phyloP scores from a whole-genome alignment of 2,329 filamentous ascomycete species.

The Phialophora tarda region DNA sequence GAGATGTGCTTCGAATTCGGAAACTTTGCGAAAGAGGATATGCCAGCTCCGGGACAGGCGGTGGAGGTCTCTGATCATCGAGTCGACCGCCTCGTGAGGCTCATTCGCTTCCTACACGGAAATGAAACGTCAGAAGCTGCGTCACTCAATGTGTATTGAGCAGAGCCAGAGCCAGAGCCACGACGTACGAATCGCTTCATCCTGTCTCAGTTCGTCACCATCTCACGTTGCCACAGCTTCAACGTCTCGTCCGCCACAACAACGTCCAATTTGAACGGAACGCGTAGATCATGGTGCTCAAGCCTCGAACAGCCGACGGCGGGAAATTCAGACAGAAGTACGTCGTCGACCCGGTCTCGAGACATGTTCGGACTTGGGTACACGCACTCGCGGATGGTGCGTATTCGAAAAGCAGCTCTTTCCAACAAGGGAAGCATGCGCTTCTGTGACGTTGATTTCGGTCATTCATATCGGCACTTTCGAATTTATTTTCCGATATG shows the following conservation, averaged over 20 bases:
- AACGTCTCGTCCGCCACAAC: slow-evolving; percentile 9
- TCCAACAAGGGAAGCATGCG: too few relatives aligned
- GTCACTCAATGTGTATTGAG: neutral
- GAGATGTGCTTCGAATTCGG: slow-evolving; percentile 12
- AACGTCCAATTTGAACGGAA: slow-evolving; percentile 9
- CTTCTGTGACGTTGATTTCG: too few relatives aligned
- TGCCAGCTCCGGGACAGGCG: slow-evolving; percentile 6
- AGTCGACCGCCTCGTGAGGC: slow-evolving; percentile 3
- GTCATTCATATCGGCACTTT: too few relatives aligned
- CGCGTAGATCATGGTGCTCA: neutral
- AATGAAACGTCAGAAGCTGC: neutral
- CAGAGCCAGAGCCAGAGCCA: neutral
- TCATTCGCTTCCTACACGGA: slow-evolving; percentile 1
- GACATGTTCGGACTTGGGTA: neutral
- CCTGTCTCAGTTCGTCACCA: neutral
- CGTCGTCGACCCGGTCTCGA: neutral
- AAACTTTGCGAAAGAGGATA: slow-evolving; percentile 12
- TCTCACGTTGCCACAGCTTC: slow-evolving; percentile 10
- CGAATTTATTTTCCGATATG: too few relatives aligned
- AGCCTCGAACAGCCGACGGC: neutral
- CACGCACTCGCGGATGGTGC: slow-evolving; percentile 1
- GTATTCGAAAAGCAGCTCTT: slow-evolving; percentile 17
- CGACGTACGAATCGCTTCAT: slow-evolving; percentile 12
- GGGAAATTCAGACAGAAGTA: slow-evolving; percentile 18
- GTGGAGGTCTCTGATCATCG: slow-evolving; percentile 7